Evolutionary conservation across 257 asterid species (phyloP).

Genomic region (Echium plantagineum): DNA sequence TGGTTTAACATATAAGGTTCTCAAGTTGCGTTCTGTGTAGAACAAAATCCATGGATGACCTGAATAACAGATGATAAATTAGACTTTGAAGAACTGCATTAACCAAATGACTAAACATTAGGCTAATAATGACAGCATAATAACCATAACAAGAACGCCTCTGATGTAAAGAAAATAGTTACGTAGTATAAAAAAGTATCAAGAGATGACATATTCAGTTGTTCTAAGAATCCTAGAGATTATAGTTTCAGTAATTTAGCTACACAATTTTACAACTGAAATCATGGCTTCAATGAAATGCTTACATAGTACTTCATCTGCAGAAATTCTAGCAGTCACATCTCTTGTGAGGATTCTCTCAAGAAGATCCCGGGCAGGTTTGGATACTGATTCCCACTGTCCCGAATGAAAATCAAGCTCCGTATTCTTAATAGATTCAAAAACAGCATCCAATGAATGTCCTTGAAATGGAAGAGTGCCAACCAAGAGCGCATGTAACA

Average conservation of each 20-base stretch:
- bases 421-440: conserved; percentile 28
- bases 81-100: neutral
- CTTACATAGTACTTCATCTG: conserved; percentile 42
- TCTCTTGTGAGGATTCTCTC: conserved; percentile 37
- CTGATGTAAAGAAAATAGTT: neutral
- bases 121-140: no score
- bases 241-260: neutral
- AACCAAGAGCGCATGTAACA: conserved; percentile 32
- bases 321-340: conserved; percentile 29
- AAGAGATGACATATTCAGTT: neutral
- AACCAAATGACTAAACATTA: no score
- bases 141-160: neutral
- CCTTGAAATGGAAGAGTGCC: conserved; percentile 42
- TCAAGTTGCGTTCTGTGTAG: conserved; percentile 29
- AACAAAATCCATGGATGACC: conserved; percentile 45
- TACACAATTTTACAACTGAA: neutral
- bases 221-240: neutral
- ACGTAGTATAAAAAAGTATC: no score
- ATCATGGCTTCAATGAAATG: neutral
- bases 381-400: conserved; percentile 30
- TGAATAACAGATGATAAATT: conserved; percentile 7
- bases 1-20: conserved; percentile 18
- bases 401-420: conserved; percentile 32
- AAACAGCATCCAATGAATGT: conserved; percentile 23
- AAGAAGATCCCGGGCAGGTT: conserved; percentile 39